Evolutionary conservation across 768 basidiomycete species (phyloP).

Genomic region (Lyophyllum decastes): DNA sequence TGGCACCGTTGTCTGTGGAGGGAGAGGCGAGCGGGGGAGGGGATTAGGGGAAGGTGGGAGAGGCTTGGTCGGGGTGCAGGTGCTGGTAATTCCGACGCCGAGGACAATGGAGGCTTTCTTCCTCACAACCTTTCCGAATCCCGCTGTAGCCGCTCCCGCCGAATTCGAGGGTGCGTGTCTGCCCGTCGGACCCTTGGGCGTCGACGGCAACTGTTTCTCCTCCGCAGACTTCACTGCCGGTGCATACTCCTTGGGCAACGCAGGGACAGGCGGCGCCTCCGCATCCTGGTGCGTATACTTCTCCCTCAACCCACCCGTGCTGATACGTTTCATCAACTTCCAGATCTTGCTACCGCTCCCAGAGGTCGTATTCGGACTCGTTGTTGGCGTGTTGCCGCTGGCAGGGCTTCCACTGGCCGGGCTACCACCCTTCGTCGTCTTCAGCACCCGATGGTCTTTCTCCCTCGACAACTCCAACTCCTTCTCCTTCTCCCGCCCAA

Average conservation of each 20-base stretch:
- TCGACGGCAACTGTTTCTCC: neutral
- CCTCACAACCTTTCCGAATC: conserved; percentile 9
- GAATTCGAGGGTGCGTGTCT: conserved; percentile 18
- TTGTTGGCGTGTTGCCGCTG: conserved; percentile 19
- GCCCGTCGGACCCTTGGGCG: neutral
- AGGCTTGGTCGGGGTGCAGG: neutral
- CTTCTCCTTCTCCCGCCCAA: neutral
- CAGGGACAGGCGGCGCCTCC: conserved; percentile 58
- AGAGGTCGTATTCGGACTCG: conserved; percentile 6
- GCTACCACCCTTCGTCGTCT: neutral
- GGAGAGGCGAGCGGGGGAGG: conserved; percentile 2
- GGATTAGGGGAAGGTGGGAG: neutral
- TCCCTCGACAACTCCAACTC: neutral
- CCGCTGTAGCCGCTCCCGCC: conserved; percentile 4
- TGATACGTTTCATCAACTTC: conserved; percentile 73
- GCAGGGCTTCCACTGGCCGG: conserved; percentile 7
- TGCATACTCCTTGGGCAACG: conserved; percentile 48
- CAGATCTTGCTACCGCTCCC: conserved; percentile 52
- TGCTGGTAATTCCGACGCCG: conserved; percentile 7
- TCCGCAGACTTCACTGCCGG: neutral
- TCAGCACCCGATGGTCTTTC: neutral
- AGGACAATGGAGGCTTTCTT: conserved; percentile 16
- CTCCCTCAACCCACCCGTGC: conserved; percentile 62
- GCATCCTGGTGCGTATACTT: conserved; percentile 34
- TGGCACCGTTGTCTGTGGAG: neutral